Base-by-base conservation (phyloP, 208 protist species). In the Acanthamoeba lugdunensis region DNA sequence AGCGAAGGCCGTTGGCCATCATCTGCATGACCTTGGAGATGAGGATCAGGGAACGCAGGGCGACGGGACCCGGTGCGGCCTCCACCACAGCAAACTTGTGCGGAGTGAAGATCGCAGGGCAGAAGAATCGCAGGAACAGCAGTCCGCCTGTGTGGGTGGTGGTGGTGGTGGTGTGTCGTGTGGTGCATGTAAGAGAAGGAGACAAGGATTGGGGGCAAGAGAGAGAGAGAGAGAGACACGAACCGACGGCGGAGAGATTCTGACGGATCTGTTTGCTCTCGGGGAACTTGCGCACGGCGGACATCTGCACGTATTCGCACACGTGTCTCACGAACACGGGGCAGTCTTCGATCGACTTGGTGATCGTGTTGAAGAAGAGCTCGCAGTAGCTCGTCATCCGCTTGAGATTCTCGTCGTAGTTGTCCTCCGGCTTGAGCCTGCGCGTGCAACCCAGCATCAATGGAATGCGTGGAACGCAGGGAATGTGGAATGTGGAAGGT, bases 101-200 rank as follows among this genome's bases (percentile, higher is more conserved):
- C 33, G 96, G 96, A 23, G 93, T 50, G 45, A 96, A 87, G n/a
- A 96, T 94, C 4, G 96, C 94, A 9, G 96, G 95, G 67, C 93
- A 95, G 37, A 96, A 95, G 94, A 96, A 96, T 41, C 96, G 67
- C 4, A 96, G 79, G 58, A 96, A 96, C 37, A 96, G 91, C 28
- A 96, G 96, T 37, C 95, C 95, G 33, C 93, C 82, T 63, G 95
- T 92, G n/a, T n/a, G 63, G n/a, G n/a, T n/a, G n/a, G n/a, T n/a
- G n/a, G n/a, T 63, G 9, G 9, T 63, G 56, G 9, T 63, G 9
- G 56, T 3, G 13, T 14, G 58, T 63, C 23, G 58, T 14, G 13
- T 63, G 58, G 23, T 14, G 58, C 37, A 41, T 41, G 37, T 41
- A 41, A 41, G 63, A 69, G 21, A 30, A 41, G 45, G 37, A 0